phyloP scores from a whole-genome alignment of 2,329 filamentous ascomycete species.

The Aschersonia sp. region DNA sequence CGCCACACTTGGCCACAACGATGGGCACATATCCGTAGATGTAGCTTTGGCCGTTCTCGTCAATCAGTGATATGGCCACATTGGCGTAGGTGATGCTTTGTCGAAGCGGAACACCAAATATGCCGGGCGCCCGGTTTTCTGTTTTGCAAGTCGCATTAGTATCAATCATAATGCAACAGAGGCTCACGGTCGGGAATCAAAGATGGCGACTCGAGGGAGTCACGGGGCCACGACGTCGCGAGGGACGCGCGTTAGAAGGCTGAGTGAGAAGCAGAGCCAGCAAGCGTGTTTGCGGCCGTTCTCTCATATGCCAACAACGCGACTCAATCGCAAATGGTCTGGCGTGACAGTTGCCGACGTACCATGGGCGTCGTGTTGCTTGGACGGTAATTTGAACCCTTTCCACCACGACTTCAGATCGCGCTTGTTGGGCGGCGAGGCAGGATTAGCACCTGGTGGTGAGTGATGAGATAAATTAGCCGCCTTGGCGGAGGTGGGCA shows the following conservation, averaged over 20 bases:
- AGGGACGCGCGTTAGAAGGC: neutral
- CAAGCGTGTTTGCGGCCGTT: neutral
- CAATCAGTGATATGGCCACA: constrained; percentile 90
- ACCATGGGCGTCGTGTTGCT: constrained; percentile 39
- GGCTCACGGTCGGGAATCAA: neutral
- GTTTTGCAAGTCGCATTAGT: constrained; percentile 1
- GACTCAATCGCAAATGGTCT: no score
- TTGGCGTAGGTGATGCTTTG: constrained; percentile 96
- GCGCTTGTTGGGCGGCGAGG: constrained; percentile 69
- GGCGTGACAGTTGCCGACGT: constrained; percentile 9
- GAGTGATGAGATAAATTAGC: constrained; percentile 15
- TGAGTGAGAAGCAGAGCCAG: neutral
- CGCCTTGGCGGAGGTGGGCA: constrained; percentile 15
- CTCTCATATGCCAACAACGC: no score
- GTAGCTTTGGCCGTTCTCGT: constrained; percentile 85
- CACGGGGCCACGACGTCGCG: neutral
- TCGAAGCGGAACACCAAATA: constrained; percentile 87
- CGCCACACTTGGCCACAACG: constrained; percentile 94
- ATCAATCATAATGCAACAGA: neutral
- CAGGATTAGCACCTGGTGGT: constrained; percentile 22
- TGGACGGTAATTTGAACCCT: constrained; percentile 63
- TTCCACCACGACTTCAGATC: constrained; percentile 97
- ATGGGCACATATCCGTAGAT: constrained; percentile 98
- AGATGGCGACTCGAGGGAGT: neutral
- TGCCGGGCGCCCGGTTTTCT: constrained; percentile 50